Evolutionary conservation across 176 grass and related monocot genomes (phyloP).

Genomic region (Puya raimondii): DNA sequence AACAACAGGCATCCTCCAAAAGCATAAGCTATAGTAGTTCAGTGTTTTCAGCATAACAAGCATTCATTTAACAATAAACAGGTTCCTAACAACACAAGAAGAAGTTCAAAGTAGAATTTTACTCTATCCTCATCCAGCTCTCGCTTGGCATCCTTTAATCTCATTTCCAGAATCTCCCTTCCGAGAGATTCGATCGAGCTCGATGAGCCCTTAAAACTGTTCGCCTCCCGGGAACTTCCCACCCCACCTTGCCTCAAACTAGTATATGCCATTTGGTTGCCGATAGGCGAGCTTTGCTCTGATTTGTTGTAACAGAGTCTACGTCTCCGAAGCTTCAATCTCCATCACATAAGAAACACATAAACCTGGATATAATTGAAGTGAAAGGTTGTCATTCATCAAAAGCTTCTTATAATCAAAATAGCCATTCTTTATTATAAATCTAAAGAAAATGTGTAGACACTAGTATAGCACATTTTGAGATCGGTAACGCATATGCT

Average conservation of each 20-base stretch:
- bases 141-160: constrained; percentile 50
- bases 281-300: neutral
- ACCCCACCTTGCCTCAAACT: constrained; percentile 38
- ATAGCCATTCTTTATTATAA: neutral
- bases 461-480: neutral
- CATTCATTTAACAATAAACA: constrained; percentile 11
- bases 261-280: constrained; percentile 39
- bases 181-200: constrained; percentile 65
- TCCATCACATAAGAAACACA: neutral
- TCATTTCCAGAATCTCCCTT: constrained; percentile 77
- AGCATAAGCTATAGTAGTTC: neutral
- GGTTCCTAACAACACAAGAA: constrained; percentile 15
- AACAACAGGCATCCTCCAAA: too few relatives aligned
- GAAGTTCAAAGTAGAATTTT: constrained; percentile 12
- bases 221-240: constrained; percentile 52
- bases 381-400: neutral
- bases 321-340: neutral
- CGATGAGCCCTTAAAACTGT: constrained; percentile 42
- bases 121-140: constrained; percentile 65
- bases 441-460: neutral
- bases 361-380: neutral
- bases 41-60: neutral
- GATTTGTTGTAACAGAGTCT: constrained; percentile 10
- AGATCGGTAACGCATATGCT: neutral
- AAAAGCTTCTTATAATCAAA: neutral